phyloP scores from a whole-genome alignment of 768 basidiomycete species.

The Russula dissimulans region DNA sequence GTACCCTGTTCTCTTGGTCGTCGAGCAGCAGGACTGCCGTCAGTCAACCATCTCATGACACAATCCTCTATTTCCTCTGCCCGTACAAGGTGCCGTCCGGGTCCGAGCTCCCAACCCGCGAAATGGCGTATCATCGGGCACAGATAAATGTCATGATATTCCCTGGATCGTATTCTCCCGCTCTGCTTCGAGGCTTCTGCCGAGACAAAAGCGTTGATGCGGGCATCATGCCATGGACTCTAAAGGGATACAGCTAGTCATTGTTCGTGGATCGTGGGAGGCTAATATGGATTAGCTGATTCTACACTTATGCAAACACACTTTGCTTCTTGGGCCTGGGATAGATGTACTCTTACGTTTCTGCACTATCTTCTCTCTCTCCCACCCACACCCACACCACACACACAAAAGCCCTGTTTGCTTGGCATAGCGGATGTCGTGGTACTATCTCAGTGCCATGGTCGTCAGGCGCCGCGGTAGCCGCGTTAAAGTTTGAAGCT shows the following conservation, averaged over 20 bases:
- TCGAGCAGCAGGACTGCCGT: slow-evolving; percentile 1
- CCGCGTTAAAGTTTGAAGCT: too few species aligned
- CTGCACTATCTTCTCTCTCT: neutral
- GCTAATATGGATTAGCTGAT: neutral
- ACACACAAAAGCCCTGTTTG: too few species aligned
- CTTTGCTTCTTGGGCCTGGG: neutral
- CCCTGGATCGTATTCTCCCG: neutral
- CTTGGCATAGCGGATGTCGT: too few species aligned
- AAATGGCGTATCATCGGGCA: slow-evolving; percentile 73
- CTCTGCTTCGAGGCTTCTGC: neutral
- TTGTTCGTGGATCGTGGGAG: neutral
- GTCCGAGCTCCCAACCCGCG: slow-evolving; percentile 47
- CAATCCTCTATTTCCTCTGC: slow-evolving; percentile 30
- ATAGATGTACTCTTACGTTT: neutral
- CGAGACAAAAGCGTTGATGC: neutral
- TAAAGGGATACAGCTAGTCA: slow-evolving; percentile 2
- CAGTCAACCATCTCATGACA: slow-evolving; percentile 11
- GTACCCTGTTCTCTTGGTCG: neutral
- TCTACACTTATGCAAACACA: neutral
- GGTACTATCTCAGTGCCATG: neutral
- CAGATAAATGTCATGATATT: slow-evolving; percentile 30
- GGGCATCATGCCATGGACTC: neutral
- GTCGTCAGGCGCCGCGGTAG: neutral
- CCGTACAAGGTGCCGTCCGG: slow-evolving; percentile 72
- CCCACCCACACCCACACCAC: too few species aligned